Evolutionary conservation across 2,329 filamentous ascomycete species (phyloP).

Genomic region (Colletotrichum falcatum): DNA sequence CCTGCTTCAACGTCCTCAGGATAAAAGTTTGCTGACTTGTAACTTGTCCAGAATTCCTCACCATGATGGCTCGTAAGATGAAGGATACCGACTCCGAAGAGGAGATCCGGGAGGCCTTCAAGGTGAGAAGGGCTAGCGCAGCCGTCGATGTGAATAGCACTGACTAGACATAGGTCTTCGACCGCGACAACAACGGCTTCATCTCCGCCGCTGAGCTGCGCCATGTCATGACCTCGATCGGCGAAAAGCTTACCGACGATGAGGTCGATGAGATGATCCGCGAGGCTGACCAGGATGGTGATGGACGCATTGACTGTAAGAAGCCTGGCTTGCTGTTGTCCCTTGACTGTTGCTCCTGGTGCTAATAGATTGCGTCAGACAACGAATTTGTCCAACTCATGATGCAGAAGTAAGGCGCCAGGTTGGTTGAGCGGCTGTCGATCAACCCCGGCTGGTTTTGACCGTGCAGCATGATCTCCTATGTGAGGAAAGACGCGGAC

Average conservation of each 20-base stretch:
- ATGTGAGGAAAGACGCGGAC: conserved; percentile 32
- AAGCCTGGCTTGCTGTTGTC: neutral
- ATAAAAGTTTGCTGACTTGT: conserved; percentile 45
- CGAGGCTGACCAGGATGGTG: conserved; percentile 89
- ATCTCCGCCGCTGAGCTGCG: conserved; percentile 90
- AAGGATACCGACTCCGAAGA: conserved; percentile 93
- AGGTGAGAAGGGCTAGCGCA: conserved; percentile 61
- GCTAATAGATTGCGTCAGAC: conserved; percentile 62
- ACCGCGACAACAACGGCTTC: conserved; percentile 92
- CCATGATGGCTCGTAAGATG: conserved; percentile 96
- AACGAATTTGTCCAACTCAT: conserved; percentile 95
- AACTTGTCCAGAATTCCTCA: conserved; percentile 78
- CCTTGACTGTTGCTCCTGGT: neutral
- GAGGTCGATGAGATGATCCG: conserved; percentile 95
- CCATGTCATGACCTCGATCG: conserved; percentile 92
- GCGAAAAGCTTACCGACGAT: conserved; percentile 90
- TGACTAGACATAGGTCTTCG: conserved; percentile 70
- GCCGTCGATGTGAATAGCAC: neutral
- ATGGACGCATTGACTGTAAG: conserved; percentile 89
- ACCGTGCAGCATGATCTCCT: conserved; percentile 15
- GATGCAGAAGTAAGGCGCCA: conserved; percentile 84
- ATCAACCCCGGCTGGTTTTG: conserved; percentile 14
- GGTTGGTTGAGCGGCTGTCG: conserved; percentile 28
- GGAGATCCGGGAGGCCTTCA: conserved; percentile 91
- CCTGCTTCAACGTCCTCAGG: no score